Percentiles rank a stretch among this genome's conserved stretches.
Conservation (phyloP, 768 basidiomycete species). For the Daedalea quercina region DNA sequence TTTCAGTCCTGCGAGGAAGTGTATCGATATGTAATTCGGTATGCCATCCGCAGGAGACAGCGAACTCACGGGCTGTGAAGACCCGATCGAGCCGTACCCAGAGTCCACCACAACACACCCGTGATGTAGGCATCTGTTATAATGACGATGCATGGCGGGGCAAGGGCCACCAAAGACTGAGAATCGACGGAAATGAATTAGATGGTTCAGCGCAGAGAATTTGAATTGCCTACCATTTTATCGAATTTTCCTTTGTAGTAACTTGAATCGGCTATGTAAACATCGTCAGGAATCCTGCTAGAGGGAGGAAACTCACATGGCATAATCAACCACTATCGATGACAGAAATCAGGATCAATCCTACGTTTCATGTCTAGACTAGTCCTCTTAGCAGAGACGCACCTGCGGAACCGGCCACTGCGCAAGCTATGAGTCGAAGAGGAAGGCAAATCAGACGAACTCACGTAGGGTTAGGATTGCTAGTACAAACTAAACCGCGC, state of each 20-base stretch:
- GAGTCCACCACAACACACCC: not conserved
- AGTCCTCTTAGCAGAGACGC: too few species aligned
- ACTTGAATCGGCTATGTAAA: not conserved
- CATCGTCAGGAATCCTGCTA: too few species aligned
- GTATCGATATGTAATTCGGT: not conserved
- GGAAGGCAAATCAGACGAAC: too few species aligned
- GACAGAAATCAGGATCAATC: too few species aligned
- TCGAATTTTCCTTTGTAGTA: not conserved
- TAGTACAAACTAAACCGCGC: too few species aligned
- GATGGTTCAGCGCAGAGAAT: not conserved
- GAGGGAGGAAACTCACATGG: too few species aligned
- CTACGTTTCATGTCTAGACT: too few species aligned
- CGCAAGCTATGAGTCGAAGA: too few species aligned
- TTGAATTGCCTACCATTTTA: not conserved
- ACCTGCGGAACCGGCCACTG: too few species aligned
- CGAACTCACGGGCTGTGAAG: not conserved
- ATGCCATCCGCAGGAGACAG: not conserved
- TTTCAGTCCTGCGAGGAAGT: not conserved
- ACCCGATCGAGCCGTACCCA: not conserved
- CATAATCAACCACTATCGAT: too few species aligned
- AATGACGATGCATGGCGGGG: not conserved
- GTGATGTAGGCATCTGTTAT: not conserved
- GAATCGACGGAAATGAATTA: not conserved
- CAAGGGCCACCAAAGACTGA: not conserved
- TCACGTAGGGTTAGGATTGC: too few species aligned